Percentiles rank a stretch among this genome's conserved stretches.
Evolutionary conservation across 202 grass and related monocot genomes (phyloP).

Genomic region (Bolboschoenoplectus hybrid): DNA sequence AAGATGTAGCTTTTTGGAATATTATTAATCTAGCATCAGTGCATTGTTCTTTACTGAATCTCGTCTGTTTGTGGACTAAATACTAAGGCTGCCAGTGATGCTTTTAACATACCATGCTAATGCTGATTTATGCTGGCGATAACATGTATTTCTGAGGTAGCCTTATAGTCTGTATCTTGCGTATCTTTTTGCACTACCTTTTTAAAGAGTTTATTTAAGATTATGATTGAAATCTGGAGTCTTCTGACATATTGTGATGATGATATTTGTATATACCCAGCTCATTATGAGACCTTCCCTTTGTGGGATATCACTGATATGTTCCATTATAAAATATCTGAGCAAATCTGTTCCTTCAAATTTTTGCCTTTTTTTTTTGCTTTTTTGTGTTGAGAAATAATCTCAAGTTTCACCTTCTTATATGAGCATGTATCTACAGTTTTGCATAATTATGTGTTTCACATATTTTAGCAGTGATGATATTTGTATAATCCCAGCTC

Average conservation of each 20-base stretch:
- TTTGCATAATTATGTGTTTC: background rate
- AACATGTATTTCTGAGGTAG: conserved; percentile 54
- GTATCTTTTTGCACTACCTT: background rate
- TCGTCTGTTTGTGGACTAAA: background rate
- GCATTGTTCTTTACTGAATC: background rate
- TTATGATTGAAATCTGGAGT: background rate
- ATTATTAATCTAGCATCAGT: conserved; percentile 1
- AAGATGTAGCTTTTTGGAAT: too few relatives aligned
- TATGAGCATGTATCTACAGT: background rate
- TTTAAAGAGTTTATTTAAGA: background rate
- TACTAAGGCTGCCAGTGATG: conserved; percentile 68
- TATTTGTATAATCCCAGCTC: conserved; percentile 67
- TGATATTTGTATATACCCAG: conserved; percentile 78
- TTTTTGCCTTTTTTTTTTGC: background rate
- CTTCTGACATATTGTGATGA: conserved; percentile 46
- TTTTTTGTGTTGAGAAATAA: too few relatives aligned
- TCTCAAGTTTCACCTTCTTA: background rate
- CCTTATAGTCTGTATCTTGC: background rate
- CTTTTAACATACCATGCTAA: conserved; percentile 73
- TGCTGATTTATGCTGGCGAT: conserved; percentile 63
- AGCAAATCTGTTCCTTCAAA: conserved; percentile 37
- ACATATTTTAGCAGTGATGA: conserved; percentile 48
- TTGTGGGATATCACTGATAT: conserved; percentile 62
- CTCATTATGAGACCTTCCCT: conserved; percentile 82
- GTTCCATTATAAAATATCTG: conserved; percentile 57